These are phyloP conservation scores for Papiliotrema nemorosa DNA, from an alignment of 1,284 basidiomycete genomes.

Conservation along the genomic window DNA sequence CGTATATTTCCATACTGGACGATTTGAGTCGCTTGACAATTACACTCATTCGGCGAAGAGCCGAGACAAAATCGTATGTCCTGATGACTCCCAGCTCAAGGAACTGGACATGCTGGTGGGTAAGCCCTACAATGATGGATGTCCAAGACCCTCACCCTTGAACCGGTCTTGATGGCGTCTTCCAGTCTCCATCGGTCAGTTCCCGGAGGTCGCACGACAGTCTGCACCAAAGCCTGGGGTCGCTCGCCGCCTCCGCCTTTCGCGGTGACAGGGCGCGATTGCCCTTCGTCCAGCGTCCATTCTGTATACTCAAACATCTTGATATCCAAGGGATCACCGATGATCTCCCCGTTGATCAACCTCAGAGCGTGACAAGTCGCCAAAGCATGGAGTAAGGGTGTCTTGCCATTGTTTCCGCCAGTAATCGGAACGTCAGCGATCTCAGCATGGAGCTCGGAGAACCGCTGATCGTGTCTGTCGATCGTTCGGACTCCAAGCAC, in stretches of 20 bases:
- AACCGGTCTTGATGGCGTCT: slow-evolving; percentile 79
- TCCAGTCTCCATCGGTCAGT: slow-evolving; percentile 83
- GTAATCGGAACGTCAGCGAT: slow-evolving; percentile 76
- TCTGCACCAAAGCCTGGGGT: slow-evolving; percentile 90
- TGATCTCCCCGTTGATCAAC: slow-evolving; percentile 78
- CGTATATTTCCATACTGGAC: slow-evolving; percentile 93
- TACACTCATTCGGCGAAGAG: slow-evolving; percentile 93
- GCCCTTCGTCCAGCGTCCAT: slow-evolving; percentile 94
- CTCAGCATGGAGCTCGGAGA: slow-evolving; percentile 86
- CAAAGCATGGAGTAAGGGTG: slow-evolving; percentile 84
- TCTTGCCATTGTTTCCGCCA: slow-evolving; percentile 61
- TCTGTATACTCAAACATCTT: slow-evolving; percentile 97
- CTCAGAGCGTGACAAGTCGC: slow-evolving; percentile 96
- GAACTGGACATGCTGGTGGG: slow-evolving; percentile 79
- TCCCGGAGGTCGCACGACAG: slow-evolving; percentile 91
- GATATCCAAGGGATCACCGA: slow-evolving; percentile 94
- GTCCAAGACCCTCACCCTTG: slow-evolving; percentile 71
- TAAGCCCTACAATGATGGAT: too few relatives aligned
- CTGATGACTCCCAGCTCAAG: slow-evolving; percentile 93
- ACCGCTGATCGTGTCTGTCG: slow-evolving; percentile 67
- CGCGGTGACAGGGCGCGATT: slow-evolving; percentile 50
- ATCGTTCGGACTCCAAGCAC: slow-evolving; percentile 86
- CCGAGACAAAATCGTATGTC: slow-evolving; percentile 94
- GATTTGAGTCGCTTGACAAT: slow-evolving; percentile 94
- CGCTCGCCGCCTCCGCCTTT: slow-evolving; percentile 61